A percentile compares a stretch with the other conserved stretches of the same genome.
Evolutionary conservation across 768 basidiomycete genomes (phyloP).

Genomic region (Cubamyces sp.): DNA sequence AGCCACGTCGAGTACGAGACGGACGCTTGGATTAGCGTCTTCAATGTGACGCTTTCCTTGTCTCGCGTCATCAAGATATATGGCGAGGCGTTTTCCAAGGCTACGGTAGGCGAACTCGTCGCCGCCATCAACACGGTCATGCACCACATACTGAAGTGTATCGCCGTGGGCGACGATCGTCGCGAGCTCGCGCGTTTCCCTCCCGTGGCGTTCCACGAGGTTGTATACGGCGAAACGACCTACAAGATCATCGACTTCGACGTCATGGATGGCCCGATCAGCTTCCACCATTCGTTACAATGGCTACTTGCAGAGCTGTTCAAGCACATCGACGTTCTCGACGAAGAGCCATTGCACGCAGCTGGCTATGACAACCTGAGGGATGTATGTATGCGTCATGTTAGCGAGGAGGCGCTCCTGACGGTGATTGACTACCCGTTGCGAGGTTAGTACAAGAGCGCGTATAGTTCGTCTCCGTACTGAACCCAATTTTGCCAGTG

Average conservation of each 20-base stretch:
- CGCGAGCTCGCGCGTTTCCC: constrained; percentile 69
- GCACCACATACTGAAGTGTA: constrained; percentile 72
- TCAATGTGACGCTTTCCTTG: constrained; percentile 91
- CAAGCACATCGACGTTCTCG: constrained; percentile 77
- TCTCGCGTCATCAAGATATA: constrained; percentile 88
- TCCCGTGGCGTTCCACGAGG: constrained; percentile 64
- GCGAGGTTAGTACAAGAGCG: constrained; percentile 60
- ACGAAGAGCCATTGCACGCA: constrained; percentile 53
- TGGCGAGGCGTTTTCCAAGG: constrained; percentile 77
- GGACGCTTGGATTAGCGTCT: constrained; percentile 96
- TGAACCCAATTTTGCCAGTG: constrained; percentile 50
- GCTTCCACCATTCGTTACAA: constrained; percentile 91
- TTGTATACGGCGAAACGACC: constrained; percentile 60
- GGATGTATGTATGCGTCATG: constrained; percentile 63
- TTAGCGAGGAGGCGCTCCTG: constrained; percentile 69
- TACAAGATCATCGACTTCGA: constrained; percentile 79
- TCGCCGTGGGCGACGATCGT: constrained; percentile 66
- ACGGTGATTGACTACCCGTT: constrained; percentile 87
- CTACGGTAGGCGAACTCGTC: constrained; percentile 61
- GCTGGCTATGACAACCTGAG: constrained; percentile 58
- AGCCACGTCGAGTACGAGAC: constrained; percentile 96
- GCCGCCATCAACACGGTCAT: constrained; percentile 70
- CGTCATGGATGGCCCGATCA: constrained; percentile 80
- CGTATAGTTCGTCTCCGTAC: constrained; percentile 5
- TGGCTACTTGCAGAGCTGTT: constrained; percentile 90